Evolutionary conservation across 2,329 filamentous ascomycete genomes (phyloP), one percentile per base, ranked within the genome.

Genomic region (Fusarium clavum): DNA sequence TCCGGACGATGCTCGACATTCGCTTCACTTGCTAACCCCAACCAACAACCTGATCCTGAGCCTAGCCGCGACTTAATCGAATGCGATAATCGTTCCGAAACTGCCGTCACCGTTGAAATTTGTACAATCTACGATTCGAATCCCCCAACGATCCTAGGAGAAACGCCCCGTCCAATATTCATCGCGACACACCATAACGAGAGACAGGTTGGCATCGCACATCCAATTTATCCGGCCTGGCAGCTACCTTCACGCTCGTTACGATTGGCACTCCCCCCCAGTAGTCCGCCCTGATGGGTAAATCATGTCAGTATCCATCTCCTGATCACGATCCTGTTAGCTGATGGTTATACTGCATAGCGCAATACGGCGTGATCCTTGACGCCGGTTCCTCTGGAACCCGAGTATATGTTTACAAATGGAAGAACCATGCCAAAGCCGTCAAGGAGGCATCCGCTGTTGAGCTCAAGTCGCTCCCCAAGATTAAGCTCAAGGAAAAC

Each of bases 331-430:
- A 30, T 29, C 43, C 53, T 54, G 46, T 51, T 65, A 49, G 69
- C 73, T 70, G 58, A 72, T 71, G 38, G 27, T 43, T 71, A 25
- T 43, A 53, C 65, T 40, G 27, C 47, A 40, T 66, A 89, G 87
- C 85, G 77, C 87, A 88, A 83, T 98, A 97, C 86, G 96, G 94
- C 79, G 93, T 98, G 76, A 94, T 99, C 78, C 88, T 99, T 77
- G 96, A 99, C 87, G 96, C 96, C 79, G 96, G 96, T 74, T 98
- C 96, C 81, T 98, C 96, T 80, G 95, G 96, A 79, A 98, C 95
- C 76, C 92, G 96, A 79, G 87, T 97, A 69, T 94, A 99, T 80
- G 89, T 99, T 61, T 99, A 99, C 83, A 89, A 91, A 81, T 99
- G 96, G 96, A 88, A 94, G 77, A 92, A 97, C 77, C 90, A 90